These are phyloP conservation scores for Macrolepiota fuliginosa DNA, from an alignment of 768 basidiomycete species.

Conservation along the genomic window DNA sequence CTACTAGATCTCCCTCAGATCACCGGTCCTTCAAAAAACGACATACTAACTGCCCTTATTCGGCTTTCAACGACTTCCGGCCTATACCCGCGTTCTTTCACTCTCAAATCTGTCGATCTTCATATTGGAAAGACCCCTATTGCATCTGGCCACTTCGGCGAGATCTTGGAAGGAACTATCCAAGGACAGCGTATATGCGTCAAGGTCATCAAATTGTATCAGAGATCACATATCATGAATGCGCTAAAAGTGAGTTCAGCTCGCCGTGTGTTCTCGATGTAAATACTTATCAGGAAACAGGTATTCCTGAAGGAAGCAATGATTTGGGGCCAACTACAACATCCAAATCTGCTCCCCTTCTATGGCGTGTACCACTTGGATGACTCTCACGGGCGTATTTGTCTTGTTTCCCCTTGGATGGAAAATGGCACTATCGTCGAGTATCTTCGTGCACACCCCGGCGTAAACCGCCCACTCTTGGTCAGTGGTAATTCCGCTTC, in stretches of 20 bases:
- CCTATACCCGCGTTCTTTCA: conserved; percentile 25
- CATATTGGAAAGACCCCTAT: conserved; percentile 14
- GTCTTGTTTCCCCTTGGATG: conserved; percentile 16
- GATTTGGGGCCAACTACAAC: conserved; percentile 12
- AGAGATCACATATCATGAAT: conserved; percentile 14
- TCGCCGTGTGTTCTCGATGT: background rate
- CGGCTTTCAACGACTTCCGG: conserved; percentile 23
- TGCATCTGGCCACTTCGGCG: conserved; percentile 24
- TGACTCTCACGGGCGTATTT: conserved; percentile 2
- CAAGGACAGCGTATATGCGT: conserved; percentile 21
- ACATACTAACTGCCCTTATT: background rate
- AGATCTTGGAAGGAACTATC: conserved; percentile 24
- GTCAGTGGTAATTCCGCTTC: background rate
- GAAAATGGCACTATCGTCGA: conserved; percentile 11
- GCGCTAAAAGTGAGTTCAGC: background rate
- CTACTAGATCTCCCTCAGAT: background rate
- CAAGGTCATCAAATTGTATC: conserved; percentile 25
- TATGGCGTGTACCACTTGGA: conserved; percentile 14
- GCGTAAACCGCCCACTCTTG: background rate
- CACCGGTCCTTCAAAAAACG: background rate
- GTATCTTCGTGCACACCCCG: background rate
- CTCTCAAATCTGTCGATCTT: conserved; percentile 12
- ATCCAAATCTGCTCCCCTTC: conserved; percentile 13
- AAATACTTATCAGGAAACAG: background rate
- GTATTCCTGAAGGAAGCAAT: conserved; percentile 2